Evolutionary conservation across 148 eudicot species (phyloP).

Genomic region (Diospyros kaki): DNA sequence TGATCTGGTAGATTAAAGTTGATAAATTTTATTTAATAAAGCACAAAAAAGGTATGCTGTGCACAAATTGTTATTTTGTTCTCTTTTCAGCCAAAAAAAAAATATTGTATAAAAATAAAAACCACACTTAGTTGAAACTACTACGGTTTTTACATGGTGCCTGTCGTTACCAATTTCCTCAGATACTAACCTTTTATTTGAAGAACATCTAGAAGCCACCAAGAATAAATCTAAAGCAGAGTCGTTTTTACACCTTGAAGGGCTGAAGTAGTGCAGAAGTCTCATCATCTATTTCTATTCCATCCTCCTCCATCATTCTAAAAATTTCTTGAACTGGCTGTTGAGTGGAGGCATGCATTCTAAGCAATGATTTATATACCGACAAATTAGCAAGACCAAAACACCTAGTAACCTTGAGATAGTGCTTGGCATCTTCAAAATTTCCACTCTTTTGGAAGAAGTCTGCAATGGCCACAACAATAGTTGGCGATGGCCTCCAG

Average conservation of each 20-base stretch:
- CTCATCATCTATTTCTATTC: constrained; percentile 23
- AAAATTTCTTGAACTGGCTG: constrained; percentile 11
- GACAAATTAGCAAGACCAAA: constrained; percentile 22
- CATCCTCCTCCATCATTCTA: constrained; percentile 23
- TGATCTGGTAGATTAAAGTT: not conserved
- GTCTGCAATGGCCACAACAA: constrained; percentile 21
- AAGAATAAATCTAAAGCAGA: not conserved
- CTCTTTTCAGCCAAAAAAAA: too few species aligned
- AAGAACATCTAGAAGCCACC: not conserved
- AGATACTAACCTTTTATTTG: not conserved
- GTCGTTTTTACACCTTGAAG: not conserved
- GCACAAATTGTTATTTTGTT: too few species aligned
- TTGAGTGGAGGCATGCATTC: constrained; percentile 14
- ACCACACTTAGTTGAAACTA: not conserved
- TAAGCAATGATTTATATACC: constrained; percentile 23
- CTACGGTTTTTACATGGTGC: not conserved
- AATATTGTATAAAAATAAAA: too few species aligned
- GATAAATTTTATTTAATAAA: not conserved
- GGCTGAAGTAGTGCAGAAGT: constrained; percentile 14
- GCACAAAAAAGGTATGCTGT: not conserved
- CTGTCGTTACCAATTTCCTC: not conserved
- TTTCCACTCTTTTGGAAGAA: constrained; percentile 20
- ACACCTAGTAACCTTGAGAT: constrained; percentile 15
- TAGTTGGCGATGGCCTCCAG: constrained; percentile 29
- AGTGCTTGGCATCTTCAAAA: constrained; percentile 21